Base-by-base conservation (phyloP, 345 rosid species). In the Passiflora organensis region DNA sequence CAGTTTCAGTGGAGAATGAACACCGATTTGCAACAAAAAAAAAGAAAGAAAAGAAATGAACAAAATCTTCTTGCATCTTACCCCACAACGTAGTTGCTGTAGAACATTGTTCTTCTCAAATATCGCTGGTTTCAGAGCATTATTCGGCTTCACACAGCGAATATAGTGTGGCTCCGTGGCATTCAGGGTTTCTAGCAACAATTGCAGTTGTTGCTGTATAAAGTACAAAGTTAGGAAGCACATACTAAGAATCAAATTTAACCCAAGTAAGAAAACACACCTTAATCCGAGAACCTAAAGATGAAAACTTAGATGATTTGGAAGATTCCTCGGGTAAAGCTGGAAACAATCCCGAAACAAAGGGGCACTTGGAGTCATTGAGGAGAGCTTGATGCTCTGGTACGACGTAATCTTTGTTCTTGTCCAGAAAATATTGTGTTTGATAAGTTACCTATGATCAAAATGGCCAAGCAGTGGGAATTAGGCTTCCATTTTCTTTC, bases 331-430 rank as follows among this genome's bases (percentile, higher is more conserved):
- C 85, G 17, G 96, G 71, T 69, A 76, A 63, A 65, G 68, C 81
- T 38, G 84, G 91, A 63, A 94, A 89, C 73, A 94, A 65, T 58
- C 81, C 76, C 48, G 90, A 77, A 62, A 89, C 91, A 64, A 94
- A 94, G 46, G 90, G 55, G 77, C 97, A 89, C 52, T 80, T 78
- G 66, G 99, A 89, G 62, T 82, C 88, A 58, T 76, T 65, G 72
- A 94, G 64, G 55, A 94, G 86, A 43, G 82, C 91, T 58, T 94
- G 97, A 79, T 94, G 99, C 77, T 94, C 99, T 49, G 96, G 90
- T 58, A 94, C 82, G 65, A 94, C 96, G 74, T 89, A 89, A 61
- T 94, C 99, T 68, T 94, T 94, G 89, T 94, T 94, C 83, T 94
- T 94, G 76, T 94, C 99, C 75, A 94, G 77, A 72, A 94, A 94